Conservation (phyloP, 495 filamentous ascomycete genomes). For the Neurospora sp. region DNA sequence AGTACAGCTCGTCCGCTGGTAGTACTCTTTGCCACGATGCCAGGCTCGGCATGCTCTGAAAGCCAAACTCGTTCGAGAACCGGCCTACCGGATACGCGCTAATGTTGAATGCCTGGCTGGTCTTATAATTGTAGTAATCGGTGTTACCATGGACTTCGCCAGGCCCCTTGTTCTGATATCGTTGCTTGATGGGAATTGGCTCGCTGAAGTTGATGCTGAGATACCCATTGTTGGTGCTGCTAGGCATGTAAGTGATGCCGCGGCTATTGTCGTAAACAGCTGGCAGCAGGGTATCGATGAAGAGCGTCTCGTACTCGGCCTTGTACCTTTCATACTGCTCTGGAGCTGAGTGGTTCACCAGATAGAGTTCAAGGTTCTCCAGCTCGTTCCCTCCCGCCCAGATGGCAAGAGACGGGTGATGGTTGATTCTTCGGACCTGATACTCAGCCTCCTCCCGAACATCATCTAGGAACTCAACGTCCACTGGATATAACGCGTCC, state of each 20-base stretch:
- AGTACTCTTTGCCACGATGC: slow-evolving; percentile 52
- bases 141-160: slow-evolving; percentile 57
- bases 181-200: slow-evolving; percentile 47
- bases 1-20: slow-evolving; percentile 38
- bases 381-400: slow-evolving; percentile 63
- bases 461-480: slow-evolving; percentile 48
- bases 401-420: slow-evolving; percentile 57
- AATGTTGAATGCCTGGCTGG: slow-evolving; percentile 44
- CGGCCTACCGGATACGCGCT: slow-evolving; percentile 48
- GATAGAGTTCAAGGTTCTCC: slow-evolving; percentile 43
- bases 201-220: slow-evolving; percentile 45
- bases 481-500: slow-evolving; percentile 50
- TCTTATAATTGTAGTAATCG: slow-evolving; percentile 60
- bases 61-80: slow-evolving; percentile 62
- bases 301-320: slow-evolving; percentile 52
- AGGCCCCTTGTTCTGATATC: slow-evolving; percentile 48
- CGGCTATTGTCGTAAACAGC: slow-evolving; percentile 53
- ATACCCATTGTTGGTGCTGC: slow-evolving; percentile 58
- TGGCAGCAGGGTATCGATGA: slow-evolving; percentile 48
- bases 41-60: slow-evolving; percentile 55
- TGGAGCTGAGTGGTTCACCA: slow-evolving; percentile 36
- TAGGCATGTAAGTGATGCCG: slow-evolving; percentile 59
- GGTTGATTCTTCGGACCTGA: slow-evolving; percentile 53
- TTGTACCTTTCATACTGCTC: slow-evolving; percentile 32
- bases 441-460: slow-evolving; percentile 48